These are phyloP conservation scores for Stereocaulon alpinum DNA, from an alignment of 495 filamentous ascomycete species.

Conservation along the genomic window DNA sequence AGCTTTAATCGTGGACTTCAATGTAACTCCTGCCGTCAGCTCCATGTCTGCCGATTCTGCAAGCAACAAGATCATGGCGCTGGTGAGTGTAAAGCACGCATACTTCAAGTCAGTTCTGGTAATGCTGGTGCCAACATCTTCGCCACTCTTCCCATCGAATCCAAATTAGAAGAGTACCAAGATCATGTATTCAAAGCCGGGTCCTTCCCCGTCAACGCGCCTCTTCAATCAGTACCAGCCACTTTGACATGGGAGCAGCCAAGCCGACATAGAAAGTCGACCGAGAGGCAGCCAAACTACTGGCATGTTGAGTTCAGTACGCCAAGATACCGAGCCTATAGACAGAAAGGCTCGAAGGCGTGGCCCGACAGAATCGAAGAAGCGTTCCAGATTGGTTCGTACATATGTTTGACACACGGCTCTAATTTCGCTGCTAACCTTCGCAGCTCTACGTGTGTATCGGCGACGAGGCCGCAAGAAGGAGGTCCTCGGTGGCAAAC, in stretches of 20 bases:
- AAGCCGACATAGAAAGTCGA: neutral
- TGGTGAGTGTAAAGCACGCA: slow-evolving; percentile 7
- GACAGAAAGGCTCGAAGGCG: slow-evolving; percentile 31
- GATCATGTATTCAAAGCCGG: neutral
- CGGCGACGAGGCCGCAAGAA: slow-evolving; percentile 77
- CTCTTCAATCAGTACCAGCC: slow-evolving; percentile 7
- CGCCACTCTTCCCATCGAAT: neutral
- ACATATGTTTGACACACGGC: slow-evolving; percentile 4
- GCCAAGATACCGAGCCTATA: slow-evolving; percentile 45
- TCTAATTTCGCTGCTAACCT: slow-evolving; percentile 10
- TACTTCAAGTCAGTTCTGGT: slow-evolving; percentile 28
- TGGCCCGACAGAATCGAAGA: slow-evolving; percentile 82
- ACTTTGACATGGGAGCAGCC: slow-evolving; percentile 8
- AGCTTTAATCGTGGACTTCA: slow-evolving; percentile 11
- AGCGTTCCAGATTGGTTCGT: slow-evolving; percentile 81
- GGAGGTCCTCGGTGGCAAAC: slow-evolving; percentile 57
- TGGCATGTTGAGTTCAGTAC: slow-evolving; percentile 19
- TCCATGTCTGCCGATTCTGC: slow-evolving; percentile 6
- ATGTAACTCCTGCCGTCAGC: neutral
- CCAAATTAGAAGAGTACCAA: neutral
- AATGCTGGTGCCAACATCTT: slow-evolving; percentile 22
- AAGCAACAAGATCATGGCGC: slow-evolving; percentile 9
- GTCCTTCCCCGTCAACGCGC: neutral
- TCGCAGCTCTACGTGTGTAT: slow-evolving; percentile 64
- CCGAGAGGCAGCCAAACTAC: slow-evolving; percentile 3